Percentiles rank a stretch among this genome's conserved stretches.
These are phyloP conservation scores for Venturia asperata DNA, from an alignment of 2,329 filamentous ascomycete species.

Conservation along the genomic window DNA sequence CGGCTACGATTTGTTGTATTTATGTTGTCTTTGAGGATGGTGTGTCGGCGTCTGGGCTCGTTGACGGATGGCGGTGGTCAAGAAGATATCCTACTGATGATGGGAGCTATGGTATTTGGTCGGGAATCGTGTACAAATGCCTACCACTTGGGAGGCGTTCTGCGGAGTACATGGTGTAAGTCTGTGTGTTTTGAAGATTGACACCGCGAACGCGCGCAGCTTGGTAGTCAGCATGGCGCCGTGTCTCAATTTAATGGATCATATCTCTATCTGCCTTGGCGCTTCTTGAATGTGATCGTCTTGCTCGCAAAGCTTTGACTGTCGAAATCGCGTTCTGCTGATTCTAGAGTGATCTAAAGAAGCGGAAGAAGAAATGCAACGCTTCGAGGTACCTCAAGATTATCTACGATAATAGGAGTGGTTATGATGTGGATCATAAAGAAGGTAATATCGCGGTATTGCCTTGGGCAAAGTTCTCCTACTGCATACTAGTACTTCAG, in stretches of 20 bases:
- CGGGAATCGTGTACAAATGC: constrained; percentile 1
- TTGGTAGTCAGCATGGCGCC: constrained; percentile 1
- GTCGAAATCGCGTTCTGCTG: too few relatives aligned
- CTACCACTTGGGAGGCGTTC: background rate
- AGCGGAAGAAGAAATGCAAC: too few relatives aligned
- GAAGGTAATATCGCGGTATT: too few relatives aligned
- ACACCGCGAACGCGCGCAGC: background rate
- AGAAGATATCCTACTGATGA: constrained; percentile 13
- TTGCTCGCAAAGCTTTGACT: background rate
- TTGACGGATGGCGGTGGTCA: background rate
- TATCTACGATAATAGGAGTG: too few relatives aligned
- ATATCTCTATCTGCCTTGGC: background rate
- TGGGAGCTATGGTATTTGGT: background rate
- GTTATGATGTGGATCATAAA: too few relatives aligned
- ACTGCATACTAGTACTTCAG: too few relatives aligned
- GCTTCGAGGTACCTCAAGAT: too few relatives aligned
- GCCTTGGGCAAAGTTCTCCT: too few relatives aligned
- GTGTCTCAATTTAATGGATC: background rate
- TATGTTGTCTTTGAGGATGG: background rate
- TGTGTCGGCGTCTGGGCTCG: constrained; percentile 3
- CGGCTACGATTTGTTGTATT: constrained; percentile 11
- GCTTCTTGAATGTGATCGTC: background rate
- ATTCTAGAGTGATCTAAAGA: too few relatives aligned
- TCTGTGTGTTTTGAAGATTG: constrained; percentile 10
- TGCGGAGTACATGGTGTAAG: background rate